A percentile compares a stretch with the other conserved stretches of the same genome.
Evolutionary conservation across 768 basidiomycete genomes (phyloP).

Genomic region (Exidia glandulosa): DNA sequence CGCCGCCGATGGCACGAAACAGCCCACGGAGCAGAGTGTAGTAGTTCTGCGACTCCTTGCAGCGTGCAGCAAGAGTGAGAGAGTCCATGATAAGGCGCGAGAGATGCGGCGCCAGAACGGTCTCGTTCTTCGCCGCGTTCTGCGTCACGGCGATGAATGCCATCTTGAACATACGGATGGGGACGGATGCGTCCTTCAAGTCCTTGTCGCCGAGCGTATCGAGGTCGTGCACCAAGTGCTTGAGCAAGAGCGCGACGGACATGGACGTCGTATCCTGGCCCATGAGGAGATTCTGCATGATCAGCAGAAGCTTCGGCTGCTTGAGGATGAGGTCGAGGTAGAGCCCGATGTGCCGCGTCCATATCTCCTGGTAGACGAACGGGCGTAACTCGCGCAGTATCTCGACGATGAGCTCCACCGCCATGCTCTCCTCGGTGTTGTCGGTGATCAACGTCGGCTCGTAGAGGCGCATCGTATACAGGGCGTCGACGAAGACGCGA

Average conservation of each 20-base stretch:
- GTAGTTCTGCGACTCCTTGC: conserved; percentile 83
- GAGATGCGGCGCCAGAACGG: conserved; percentile 86
- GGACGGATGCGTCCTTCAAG: conserved; percentile 68
- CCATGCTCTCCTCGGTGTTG: conserved; percentile 56
- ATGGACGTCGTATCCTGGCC: conserved; percentile 70
- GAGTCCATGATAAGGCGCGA: conserved; percentile 92
- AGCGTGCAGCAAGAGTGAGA: conserved; percentile 87
- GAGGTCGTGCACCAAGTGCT: conserved; percentile 73
- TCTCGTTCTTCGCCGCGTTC: conserved; percentile 69
- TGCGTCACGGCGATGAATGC: conserved; percentile 78
- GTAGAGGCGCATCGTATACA: conserved; percentile 77
- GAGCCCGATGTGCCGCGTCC: conserved; percentile 86
- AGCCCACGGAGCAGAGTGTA: conserved; percentile 85
- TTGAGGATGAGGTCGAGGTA: conserved; percentile 75
- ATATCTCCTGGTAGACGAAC: conserved; percentile 92
- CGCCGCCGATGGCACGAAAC: conserved; percentile 87
- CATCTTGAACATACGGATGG: conserved; percentile 91
- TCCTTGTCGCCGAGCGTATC: conserved; percentile 78
- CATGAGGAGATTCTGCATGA: conserved; percentile 73
- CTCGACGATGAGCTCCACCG: conserved; percentile 68
- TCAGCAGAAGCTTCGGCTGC: conserved; percentile 67
- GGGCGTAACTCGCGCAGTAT: conserved; percentile 75
- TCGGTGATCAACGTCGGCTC: conserved; percentile 43
- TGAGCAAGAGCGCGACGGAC: conserved; percentile 79
- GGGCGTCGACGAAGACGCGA: conserved; percentile 74